A percentile compares a stretch with the other conserved stretches of the same genome.
Evolutionary conservation across 1,284 basidiomycete genomes (phyloP).

Genomic region (Sphagnurus paluster): DNA sequence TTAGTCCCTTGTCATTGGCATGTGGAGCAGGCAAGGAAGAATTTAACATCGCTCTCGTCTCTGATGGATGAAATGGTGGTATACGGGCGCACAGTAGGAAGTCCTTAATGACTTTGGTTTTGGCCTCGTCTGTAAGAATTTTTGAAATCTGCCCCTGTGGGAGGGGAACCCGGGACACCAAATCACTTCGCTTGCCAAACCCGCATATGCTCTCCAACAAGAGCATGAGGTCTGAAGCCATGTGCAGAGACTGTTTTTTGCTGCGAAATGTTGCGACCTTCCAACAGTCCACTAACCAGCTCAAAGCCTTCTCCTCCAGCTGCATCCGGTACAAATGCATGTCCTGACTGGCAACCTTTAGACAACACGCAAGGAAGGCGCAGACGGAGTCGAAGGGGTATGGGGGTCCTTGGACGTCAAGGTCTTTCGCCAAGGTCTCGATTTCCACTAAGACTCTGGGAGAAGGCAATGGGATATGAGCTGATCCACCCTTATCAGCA

Average conservation of each 20-base stretch:
- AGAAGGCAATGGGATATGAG: constrained; percentile 43
- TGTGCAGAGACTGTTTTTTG: constrained; percentile 49
- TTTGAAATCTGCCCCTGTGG: constrained; percentile 69
- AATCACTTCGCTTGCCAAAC: constrained; percentile 44
- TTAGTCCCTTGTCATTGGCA: constrained; percentile 30
- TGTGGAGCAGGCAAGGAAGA: not conserved
- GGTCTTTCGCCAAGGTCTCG: constrained; percentile 72
- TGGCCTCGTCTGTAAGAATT: constrained; percentile 57
- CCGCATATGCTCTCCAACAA: constrained; percentile 66
- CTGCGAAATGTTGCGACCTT: constrained; percentile 45
- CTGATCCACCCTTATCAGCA: constrained; percentile 9
- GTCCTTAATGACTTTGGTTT: constrained; percentile 61
- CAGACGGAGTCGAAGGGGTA: constrained; percentile 87
- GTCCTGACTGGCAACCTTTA: constrained; percentile 74
- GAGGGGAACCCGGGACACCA: constrained; percentile 50
- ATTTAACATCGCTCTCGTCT: not conserved
- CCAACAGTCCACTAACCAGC: constrained; percentile 84
- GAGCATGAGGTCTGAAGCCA: constrained; percentile 59
- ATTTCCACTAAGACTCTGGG: constrained; percentile 68
- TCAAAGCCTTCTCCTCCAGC: constrained; percentile 80
- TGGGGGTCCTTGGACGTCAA: constrained; percentile 86
- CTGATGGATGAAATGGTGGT: constrained; percentile 38
- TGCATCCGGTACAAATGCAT: constrained; percentile 78
- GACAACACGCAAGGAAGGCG: constrained; percentile 67
- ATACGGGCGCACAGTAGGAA: constrained; percentile 69